Evolutionary conservation across 164 flowering plant species (phyloP).

Genomic region (Piper betle): DNA sequence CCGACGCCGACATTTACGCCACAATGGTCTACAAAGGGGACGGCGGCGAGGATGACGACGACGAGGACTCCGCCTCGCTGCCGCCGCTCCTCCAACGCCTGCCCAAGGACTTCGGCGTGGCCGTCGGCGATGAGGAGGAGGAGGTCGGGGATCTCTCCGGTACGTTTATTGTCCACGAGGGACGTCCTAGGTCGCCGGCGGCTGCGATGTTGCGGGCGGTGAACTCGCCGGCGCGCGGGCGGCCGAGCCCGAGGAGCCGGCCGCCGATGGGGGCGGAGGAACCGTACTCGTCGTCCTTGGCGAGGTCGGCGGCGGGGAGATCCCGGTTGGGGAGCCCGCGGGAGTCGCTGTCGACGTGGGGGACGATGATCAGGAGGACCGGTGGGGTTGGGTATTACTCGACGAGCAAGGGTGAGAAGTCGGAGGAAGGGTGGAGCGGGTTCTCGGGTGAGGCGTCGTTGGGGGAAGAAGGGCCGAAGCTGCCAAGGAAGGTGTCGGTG

Average conservation of each 20-base stretch:
- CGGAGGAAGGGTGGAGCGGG: conserved; percentile 74
- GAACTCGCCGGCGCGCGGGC: conserved; percentile 12
- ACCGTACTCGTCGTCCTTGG: conserved; percentile 64
- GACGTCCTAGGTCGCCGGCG: conserved; percentile 9
- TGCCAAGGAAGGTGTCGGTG: conserved; percentile 45
- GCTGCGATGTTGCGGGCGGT: conserved; percentile 5
- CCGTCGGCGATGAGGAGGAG: conserved; percentile 31
- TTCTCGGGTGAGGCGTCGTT: conserved; percentile 23
- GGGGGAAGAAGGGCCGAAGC: conserved; percentile 14
- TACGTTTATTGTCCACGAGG: conserved; percentile 50
- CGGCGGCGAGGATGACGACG: conserved; percentile 24
- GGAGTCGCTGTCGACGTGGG: conserved; percentile 13
- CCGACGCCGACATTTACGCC: conserved; percentile 39
- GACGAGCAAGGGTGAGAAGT: conserved; percentile 34
- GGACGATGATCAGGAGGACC: conserved; percentile 40
- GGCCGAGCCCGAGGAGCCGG: conserved; percentile 14
- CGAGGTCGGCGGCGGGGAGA: conserved; percentile 29
- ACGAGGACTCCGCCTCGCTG: conserved; percentile 58
- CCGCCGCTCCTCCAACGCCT: conserved; percentile 90
- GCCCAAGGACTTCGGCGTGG: conserved; percentile 83
- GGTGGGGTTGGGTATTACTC: conserved; percentile 16
- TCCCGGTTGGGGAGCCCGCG: conserved; percentile 16
- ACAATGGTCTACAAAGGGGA: conserved; percentile 47
- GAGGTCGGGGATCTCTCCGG: conserved; percentile 24
- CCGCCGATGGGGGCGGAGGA: conserved; percentile 19